phyloP scores from a whole-genome alignment of 1,284 basidiomycete genomes.

The Cutaneotrichosporon daszewskae region DNA sequence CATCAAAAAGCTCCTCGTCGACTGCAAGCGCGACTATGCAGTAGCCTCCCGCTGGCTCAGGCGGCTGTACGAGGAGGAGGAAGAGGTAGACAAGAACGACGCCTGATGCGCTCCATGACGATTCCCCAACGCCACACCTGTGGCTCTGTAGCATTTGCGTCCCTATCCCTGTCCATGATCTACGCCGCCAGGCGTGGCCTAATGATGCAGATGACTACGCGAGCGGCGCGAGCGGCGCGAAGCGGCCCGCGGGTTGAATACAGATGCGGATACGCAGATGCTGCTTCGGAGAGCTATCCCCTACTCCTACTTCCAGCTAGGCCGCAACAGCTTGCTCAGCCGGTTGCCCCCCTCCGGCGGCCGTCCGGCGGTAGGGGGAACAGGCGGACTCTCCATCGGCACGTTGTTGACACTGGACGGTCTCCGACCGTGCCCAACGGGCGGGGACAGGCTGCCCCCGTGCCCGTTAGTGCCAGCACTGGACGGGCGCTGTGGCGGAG shows the following conservation, averaged over 20 bases:
- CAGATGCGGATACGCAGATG: neutral
- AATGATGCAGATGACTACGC: conserved; percentile 9
- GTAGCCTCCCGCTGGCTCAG: conserved; percentile 57
- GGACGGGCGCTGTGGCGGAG: neutral
- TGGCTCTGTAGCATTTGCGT: too few species aligned
- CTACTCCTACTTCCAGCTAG: neutral
- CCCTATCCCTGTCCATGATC: conserved; percentile 4
- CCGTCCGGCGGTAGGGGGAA: too few species aligned
- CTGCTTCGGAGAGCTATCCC: neutral
- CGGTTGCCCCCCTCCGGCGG: too few species aligned
- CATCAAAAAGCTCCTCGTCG: conserved; percentile 56
- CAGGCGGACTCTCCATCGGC: too few species aligned
- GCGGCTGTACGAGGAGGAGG: conserved; percentile 50
- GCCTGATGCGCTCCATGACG: too few species aligned
- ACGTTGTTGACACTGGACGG: too few species aligned
- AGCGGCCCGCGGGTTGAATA: neutral
- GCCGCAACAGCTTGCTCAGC: conserved; percentile 1
- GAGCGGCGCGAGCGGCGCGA: neutral
- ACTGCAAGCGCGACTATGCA: conserved; percentile 57
- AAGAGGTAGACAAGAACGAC: too few species aligned
- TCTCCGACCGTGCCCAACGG: too few species aligned
- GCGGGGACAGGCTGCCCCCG: too few species aligned
- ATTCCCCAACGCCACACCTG: too few species aligned
- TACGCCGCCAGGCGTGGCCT: too few species aligned
- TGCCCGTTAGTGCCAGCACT: neutral